Evolutionary conservation across 306 rosid species (phyloP), one percentile per base, ranked within the genome.

Genomic region (Trifolium pratense): DNA sequence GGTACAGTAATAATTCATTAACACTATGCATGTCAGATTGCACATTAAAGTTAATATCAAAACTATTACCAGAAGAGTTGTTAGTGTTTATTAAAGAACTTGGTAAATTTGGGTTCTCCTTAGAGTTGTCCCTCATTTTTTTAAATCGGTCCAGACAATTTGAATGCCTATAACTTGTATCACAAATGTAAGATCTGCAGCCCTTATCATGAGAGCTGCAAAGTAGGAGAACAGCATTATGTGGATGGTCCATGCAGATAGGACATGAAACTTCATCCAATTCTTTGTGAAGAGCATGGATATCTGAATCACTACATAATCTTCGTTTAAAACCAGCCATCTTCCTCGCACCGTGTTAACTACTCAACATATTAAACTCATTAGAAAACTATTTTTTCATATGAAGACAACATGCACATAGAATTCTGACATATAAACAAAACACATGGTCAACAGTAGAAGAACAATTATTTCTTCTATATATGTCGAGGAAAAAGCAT

Each of bases 181-280:
- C 98, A 86, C 98, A 93, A 75, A 93, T 80, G 79, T 86, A 93
- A 81, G 98, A 86, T 78, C 92, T 89, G 89, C 98, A 93, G 88
- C 98, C 98, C 87, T 91, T 93, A 32, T 93, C 96, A 78, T 93
- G 89, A 21, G 98, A 93, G 91, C 97, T 93, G 87, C 98, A 93
- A 73, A 78, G 89, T 72, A 93, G 96, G 79, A 93, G 94, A 86
- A 93, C 98, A 74, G 98, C 98, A 89, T 93, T 93, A 90, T 93
- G 98, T 69, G 98, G 98, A 84, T 93, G 98, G 82, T 93, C 98
- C 96, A 93, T 93, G 94, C 98, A 93, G 89, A 93, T 89, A 57
- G 98, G 89, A 89, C 98, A 93, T 77, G 96, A 88, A 82, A 89
- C 90, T 55, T 90, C 98, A 88, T 93, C 98, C 93, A 93, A 82